Conservation (phyloP, 2,329 filamentous ascomycete species). For the Aureobasidium sp. region DNA sequence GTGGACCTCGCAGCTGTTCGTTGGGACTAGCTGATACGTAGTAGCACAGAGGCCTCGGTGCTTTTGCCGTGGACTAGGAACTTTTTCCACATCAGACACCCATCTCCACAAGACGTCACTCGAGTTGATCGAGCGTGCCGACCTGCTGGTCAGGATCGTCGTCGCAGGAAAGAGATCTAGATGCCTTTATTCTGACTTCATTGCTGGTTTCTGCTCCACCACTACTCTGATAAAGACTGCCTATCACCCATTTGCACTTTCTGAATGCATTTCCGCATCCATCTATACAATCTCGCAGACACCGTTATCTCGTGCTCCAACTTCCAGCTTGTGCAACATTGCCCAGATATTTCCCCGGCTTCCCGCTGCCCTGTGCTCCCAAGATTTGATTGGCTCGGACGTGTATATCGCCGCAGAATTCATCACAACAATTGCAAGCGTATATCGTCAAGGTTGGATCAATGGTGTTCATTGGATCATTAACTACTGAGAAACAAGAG, state of each 20-base stretch:
- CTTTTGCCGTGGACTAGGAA: neutral
- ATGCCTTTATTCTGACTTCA: constrained; percentile 8
- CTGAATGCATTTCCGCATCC: neutral
- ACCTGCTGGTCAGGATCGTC: constrained; percentile 5
- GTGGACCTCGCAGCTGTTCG: constrained; percentile 4
- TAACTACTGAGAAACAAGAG: constrained; percentile 12
- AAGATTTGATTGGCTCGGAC: neutral
- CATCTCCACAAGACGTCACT: constrained; percentile 14
- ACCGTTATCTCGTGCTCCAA: neutral
- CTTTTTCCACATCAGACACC: neutral
- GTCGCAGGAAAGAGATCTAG: constrained; percentile 2
- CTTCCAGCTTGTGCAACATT: neutral
- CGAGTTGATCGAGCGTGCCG: constrained; percentile 3
- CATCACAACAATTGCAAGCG: neutral
- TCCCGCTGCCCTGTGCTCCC: constrained; percentile 8
- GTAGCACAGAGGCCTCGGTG: constrained; percentile 10
- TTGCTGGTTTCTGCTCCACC: neutral
- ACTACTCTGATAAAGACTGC: neutral
- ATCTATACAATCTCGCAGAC: neutral
- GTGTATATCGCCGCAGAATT: neutral
- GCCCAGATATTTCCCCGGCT: neutral
- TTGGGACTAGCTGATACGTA: constrained; percentile 1
- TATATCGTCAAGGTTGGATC: neutral
- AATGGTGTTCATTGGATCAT: constrained; percentile 13
- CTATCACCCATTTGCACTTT: neutral